Evolutionary conservation across 257 asterid genomes (phyloP).

Genomic region (Leptodermis oblonga): DNA sequence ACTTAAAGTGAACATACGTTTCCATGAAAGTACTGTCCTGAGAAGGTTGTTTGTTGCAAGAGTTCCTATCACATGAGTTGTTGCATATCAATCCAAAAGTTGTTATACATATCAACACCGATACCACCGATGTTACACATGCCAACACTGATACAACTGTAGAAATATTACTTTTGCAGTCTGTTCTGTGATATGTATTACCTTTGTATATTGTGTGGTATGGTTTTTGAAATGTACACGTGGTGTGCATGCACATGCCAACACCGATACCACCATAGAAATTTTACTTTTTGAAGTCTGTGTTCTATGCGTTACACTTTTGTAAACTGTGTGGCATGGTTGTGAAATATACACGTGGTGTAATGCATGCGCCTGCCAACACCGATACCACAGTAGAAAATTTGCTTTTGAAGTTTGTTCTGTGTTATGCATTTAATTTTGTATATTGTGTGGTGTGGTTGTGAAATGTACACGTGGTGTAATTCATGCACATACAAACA

Average conservation of each 20-base stretch:
- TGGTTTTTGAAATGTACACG: background rate
- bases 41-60: background rate
- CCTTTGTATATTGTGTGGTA: background rate
- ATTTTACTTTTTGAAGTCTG: no score
- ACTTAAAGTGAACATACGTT: background rate
- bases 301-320: no score
- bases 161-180: background rate
- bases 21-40: background rate
- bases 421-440: background rate
- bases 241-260: no score
- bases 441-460: background rate
- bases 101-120: background rate
- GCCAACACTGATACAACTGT: no score
- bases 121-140: no score
- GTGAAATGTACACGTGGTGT: background rate
- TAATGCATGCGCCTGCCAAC: no score
- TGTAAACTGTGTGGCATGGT: no score
- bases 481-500: background rate
- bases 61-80: constrained; percentile 2
- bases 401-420: background rate
- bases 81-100: background rate
- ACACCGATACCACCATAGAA: no score
- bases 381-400: no score
- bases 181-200: background rate
- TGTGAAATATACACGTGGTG: no score